Evolutionary conservation across 2,329 filamentous ascomycete species (phyloP), one percentile per base, ranked within the genome.

Genomic region (Tricladium varicosporioides): DNA sequence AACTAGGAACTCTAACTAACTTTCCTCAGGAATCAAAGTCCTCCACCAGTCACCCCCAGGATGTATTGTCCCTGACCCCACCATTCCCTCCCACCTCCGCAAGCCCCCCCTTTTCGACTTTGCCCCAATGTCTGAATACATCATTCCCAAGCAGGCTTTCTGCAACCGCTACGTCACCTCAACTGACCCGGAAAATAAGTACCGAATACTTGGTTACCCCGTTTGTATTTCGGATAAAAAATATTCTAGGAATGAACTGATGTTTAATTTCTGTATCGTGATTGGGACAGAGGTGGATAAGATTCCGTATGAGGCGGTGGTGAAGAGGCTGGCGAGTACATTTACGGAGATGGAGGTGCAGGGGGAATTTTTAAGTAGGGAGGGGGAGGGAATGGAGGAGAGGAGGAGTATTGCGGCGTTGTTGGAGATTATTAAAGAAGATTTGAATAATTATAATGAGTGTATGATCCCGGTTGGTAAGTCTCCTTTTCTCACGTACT

Each of bases 381-480:
- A 57, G 66, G 61, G 45, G 57, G 54, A 27, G 59, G 49, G 10
- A 66, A 54, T 43, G 27, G 72, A 79, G 80, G 70, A 80, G 80
- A 51, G 87, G 76, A 75, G 90, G 72, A 77, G 83, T 2, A 95
- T 96, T 68, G 89, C 93, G 76, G 91, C 89, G 64, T 75, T 99
- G 63, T 80, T 97, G 65, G 92, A 88, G 73, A 88, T 88, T 60
- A 80, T 89, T 57, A 86, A 86, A 69, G 85, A 97, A 74, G 92
- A 99, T 71, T 71, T 99, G 65, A 97, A 97, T 70, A 95, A 95
- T 67, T 99, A 97, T 69, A 92, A 91, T 69, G 94, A 99, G 76
- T 96, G 92, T 79, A 96, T 96, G 92, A 96, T 97, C 68, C 92
- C 92, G 0, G 93, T 97, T 62, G 90, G 90, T 92, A 76, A 62